Percentiles rank a stretch among this genome's conserved stretches.
These are phyloP conservation scores for Backusella mclennaniae DNA, from an alignment of 192 early-diverging fungal genomes.

Conservation along the genomic window DNA sequence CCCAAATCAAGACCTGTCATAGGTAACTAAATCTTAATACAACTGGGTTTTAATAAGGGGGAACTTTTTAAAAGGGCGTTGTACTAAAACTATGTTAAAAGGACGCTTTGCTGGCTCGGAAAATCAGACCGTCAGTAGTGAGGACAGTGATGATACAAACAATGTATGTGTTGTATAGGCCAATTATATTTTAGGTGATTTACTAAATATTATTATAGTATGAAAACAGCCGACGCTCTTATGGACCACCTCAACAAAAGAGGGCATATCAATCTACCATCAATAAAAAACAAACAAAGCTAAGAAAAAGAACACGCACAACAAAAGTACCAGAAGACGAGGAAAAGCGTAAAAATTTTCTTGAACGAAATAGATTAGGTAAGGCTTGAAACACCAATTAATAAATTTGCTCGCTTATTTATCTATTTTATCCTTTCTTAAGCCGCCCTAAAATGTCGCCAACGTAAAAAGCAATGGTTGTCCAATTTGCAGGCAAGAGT, in stretches of 20 bases:
- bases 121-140: constrained; percentile 1
- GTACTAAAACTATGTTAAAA: not conserved
- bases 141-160: constrained; percentile 7
- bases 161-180: not conserved
- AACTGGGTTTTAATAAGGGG: not conserved
- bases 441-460: constrained; percentile 88
- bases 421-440: not conserved
- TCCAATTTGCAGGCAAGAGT: constrained; percentile 68
- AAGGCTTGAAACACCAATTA: not conserved
- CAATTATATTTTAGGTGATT: not conserved
- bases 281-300: not conserved
- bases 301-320: constrained; percentile 7
- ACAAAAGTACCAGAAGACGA: constrained; percentile 1
- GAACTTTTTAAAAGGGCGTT: not conserved
- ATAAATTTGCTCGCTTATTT: not conserved
- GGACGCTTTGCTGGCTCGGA: not conserved
- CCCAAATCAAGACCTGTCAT: not conserved
- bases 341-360: constrained; percentile 70
- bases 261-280: not conserved
- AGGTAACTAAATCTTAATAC: not conserved
- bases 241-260: not conserved
- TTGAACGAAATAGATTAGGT: constrained; percentile 90
- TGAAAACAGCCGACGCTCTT: not conserved
- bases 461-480: constrained; percentile 90
- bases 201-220: not conserved